Base-by-base conservation (phyloP, 441 rosid genomes). In the Euphorbia celastroides region DNA sequence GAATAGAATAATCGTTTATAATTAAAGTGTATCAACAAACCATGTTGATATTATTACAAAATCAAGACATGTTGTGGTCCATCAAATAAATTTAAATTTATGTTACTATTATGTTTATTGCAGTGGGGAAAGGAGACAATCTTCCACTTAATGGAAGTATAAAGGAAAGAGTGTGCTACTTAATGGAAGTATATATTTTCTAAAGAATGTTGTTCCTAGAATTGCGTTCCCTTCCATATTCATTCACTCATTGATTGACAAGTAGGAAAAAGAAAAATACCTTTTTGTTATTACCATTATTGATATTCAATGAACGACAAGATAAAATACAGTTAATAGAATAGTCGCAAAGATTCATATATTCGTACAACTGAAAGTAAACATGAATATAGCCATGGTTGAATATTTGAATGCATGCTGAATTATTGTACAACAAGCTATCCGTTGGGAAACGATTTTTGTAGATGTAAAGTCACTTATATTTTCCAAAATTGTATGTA, bases 401-500 rank as follows among this genome's bases (percentile, higher is more conserved):
- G 44, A 38, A 38, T 38, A 9, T 3, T 7, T 44, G 16, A 10
- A 44, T 44, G 5, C 50, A 44, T 14, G 50, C 50, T 44, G 50
- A 44, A 14, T 14, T 44, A 14, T 12, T 44, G 50, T 14, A 44
- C 50, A 14, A 44, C 2, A 44, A 41, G 2, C 12, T 44, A 44
- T 50, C 12, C 7, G 56, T 50, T 50, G 7, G 25, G 20, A 44
- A 44, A 44, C 16, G 50, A 44, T 44, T 44, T 44, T 17, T 30
- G 0, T 30, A 26, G 31, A 14, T 17, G 27, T 2, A 31, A 65
- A 65, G 51, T 32, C 69, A 65, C 26, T 36, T 1, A 65, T 34
- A 65, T 22, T 54, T 61, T 65, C 32, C 69, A 60, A 65, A 65
- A 65, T 31, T 19, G 6, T 50, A 52, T 19, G 6, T 50, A 5